Evolutionary conservation across 2,329 filamentous ascomycete species (phyloP), one percentile per base, ranked within the genome.

Genomic region (Didymella arachidicola): DNA sequence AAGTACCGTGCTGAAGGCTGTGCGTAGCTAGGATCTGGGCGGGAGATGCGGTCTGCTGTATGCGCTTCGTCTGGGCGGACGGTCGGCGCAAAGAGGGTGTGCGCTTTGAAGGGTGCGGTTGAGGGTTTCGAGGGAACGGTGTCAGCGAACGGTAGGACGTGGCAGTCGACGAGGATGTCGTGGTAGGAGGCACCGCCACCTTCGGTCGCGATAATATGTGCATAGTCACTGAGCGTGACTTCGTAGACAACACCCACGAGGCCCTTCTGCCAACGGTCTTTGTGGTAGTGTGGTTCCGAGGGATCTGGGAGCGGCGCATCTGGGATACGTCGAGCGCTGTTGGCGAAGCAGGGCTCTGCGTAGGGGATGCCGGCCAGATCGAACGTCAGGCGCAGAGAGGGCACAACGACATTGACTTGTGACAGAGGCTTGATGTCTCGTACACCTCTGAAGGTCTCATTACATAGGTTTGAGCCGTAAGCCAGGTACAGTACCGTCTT

Each of bases 201-300:
- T 76, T 99, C 95, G 5, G 93, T 97, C 5, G 89, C 89, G 60
- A 98, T 89, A 67, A 99, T 97, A 59, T 86, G 90, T 7, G 88
- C 84, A 74, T 91, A 99, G 79, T 99, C 95, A 42, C 84, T 77
- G 18, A 84, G 80, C 0, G 93, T 97, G 29, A 98, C 92, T 79
- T 98, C 93, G 79, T 99, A 99, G 4, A 98, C 95, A 16, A 97
- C 92, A 25, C 95, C 95, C 39, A 97, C 86, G 2, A 99, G 84
- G 4, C 92, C 91, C 70, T 93, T 93, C 63, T 87, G 81, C 93
- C 92, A 96, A 53, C 79, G 80, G 52, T 84, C 80, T 68, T 86
- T 85, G 67, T 84, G 80, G 64, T 84, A 83, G 53, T 72, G 68
- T 29, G 38, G 46, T 4, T 41, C 46, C 18, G 56, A 44, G 42